Evolutionary conservation across 2,329 filamentous ascomycete species (phyloP), one percentile per base, ranked within the genome.

Genomic region (Canariomyces notabilis): DNA sequence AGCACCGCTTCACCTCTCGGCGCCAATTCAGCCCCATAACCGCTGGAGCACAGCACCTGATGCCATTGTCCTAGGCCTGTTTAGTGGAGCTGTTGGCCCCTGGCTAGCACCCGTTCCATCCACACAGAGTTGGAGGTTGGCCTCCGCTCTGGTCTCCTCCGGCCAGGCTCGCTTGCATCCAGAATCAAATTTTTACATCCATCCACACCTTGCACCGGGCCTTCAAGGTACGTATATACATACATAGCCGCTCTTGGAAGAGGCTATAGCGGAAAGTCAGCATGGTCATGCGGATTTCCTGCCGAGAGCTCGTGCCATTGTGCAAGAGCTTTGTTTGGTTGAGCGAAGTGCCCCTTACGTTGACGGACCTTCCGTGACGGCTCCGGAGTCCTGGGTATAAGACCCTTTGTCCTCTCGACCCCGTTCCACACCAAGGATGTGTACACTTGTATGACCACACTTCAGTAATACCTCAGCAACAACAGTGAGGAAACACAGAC

Each of bases 1-100:
- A 50, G 49, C 43, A 44, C 44, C 37, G 31, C 29, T 42, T 38
- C 42, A 21, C 22, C n/a, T 41, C 49, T 54, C 49, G 51, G 52
- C 55, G 48, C 37, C 49, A 52, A 55, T 50, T 52, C 38, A 34
- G 42, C 46, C 26, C 26, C 32, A 38, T 5, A 14, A n/a, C 15
- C 35, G 8, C 35, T 19, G 35, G 35, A 9, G 26, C 4, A n/a
- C n/a, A n/a, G n/a, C 11, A 20, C 12, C 34, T 33, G 19, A 39
- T 16, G 32, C 37, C 21, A 42, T 47, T 18, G 20, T 6, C 19
- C 18, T 26, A 34, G 14, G 31, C 37, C 14, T 38, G 37, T 38
- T 37, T 18, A 14, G 34, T 20, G 34, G 34, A 37, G 34, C 19
- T 9, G 26, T 11, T 29, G 4, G 9, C 4, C 26, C 22, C 22